Base-by-base conservation (phyloP, 441 rosid species). In the Brassica hybrid region DNA sequence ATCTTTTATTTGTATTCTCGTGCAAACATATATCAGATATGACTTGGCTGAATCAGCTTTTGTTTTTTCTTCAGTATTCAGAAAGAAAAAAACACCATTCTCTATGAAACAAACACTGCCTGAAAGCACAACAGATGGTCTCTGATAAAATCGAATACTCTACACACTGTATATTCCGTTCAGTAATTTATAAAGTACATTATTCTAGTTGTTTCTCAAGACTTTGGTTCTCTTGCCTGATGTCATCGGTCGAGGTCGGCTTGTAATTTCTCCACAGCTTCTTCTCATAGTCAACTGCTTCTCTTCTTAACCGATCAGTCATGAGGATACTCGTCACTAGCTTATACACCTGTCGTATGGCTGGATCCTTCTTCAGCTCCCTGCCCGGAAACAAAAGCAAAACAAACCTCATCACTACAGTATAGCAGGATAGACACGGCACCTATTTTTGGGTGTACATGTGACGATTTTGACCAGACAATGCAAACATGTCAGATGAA, bases 321-420 rank as follows among this genome's bases (percentile, higher is more conserved):
- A 85, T 7, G 52, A 91, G 97, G 58, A 89, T 81, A 80, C 90
- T 88, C 1, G 93, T 85, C 65, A 94, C 88, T 13, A 85, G 92
- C 82, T 85, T 84, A 82, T 90, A 92, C 19, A 89, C 95, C 80
- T 89, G 91, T 27, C 32, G 86, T 23, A 89, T 85, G 5, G 78
- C 87, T 8, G 84, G 80, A 67, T 92, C 92, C 74, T 86, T 92
- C 83, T 88, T 94, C 73, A 92, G 89, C 83, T 89, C 97, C 84
- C 98, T 92, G 89, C 61, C 4, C 12, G n/a, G n/a, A n/a, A 32
- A 72, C 56, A 52, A 18, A 18, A 19, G n/a, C 50, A 60, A 60
- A 48, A 27, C 1, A 2, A 65, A 27, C 32, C 3, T n/a, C n/a
- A n/a, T 69, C 67, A 79, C 66, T n/a, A 27, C 2, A 63, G 7